Conservation (phyloP, 805 yeast genomes). For the Sugiyamaella americana region DNA sequence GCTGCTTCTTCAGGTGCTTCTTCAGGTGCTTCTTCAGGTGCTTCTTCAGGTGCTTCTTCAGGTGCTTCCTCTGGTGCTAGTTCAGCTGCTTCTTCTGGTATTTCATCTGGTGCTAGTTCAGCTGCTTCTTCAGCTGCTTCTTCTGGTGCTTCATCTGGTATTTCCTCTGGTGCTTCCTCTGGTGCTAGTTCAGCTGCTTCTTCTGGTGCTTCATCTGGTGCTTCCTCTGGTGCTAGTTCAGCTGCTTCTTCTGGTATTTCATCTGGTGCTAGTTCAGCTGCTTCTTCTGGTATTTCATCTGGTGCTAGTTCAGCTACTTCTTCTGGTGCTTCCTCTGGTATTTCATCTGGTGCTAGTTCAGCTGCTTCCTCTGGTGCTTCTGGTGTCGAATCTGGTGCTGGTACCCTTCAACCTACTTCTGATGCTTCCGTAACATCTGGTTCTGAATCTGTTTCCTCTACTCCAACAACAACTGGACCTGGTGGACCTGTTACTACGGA, state of each 20-base stretch:
- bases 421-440: neutral
- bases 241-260: neutral
- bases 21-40: conserved; percentile 23
- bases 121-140: conserved; percentile 4
- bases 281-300: neutral
- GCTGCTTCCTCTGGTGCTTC: neutral
- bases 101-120: neutral
- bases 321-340: neutral
- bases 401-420: neutral
- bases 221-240: conserved; percentile 46
- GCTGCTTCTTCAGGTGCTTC: conserved; percentile 1
- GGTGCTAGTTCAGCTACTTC: neutral
- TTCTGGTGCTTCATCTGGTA: conserved; percentile 39
- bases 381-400: neutral
- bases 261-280: conserved; percentile 5
- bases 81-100: conserved; percentile 71
- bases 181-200: conserved; percentile 1
- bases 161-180: conserved; percentile 62
- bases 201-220: conserved; percentile 19
- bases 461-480: neutral
- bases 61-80: conserved; percentile 87
- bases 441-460: neutral
- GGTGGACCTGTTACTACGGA: neutral
- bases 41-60: conserved; percentile 54
- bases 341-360: neutral